phyloP scores from a whole-genome alignment of 129 eudicot species.

The Pittosporum tobira region DNA sequence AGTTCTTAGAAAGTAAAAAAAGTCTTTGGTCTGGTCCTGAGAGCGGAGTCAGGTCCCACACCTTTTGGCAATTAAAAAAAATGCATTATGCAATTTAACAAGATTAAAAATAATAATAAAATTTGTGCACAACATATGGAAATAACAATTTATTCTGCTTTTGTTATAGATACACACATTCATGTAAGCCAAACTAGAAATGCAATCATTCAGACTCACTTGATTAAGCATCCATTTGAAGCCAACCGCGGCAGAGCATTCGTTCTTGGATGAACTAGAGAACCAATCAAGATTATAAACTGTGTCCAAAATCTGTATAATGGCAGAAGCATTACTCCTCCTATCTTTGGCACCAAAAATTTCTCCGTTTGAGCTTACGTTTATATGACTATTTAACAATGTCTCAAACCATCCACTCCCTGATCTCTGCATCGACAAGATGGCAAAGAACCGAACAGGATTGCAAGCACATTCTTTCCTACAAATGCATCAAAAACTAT shows the following conservation, averaged over 20 bases:
- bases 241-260: conserved; percentile 52
- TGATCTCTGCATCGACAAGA: conserved; percentile 53
- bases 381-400: conserved; percentile 43
- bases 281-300: conserved; percentile 52
- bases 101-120: too few relatives aligned
- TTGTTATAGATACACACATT: background rate
- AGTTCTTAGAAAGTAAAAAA: too few relatives aligned
- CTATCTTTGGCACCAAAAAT: conserved; percentile 27
- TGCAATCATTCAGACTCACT: conserved; percentile 12
- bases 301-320: conserved; percentile 29
- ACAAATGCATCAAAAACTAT: background rate
- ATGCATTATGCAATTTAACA: background rate
- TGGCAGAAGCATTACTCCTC: conserved; percentile 28
- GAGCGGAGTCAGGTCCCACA: too few relatives aligned
- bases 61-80: too few relatives aligned
- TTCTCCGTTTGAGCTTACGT: conserved; percentile 53
- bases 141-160: too few relatives aligned
- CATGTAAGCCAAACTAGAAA: background rate
- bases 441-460: conserved; percentile 40
- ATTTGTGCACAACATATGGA: background rate
- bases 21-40: too few relatives aligned
- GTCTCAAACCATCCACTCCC: conserved; percentile 75
- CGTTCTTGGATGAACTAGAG: conserved; percentile 54
- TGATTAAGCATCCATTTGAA: conserved; percentile 73
- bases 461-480: conserved; percentile 59